These are phyloP conservation scores for Leptographium wingfieldii DNA, from an alignment of 2,329 filamentous ascomycete species.

Conservation along the genomic window DNA sequence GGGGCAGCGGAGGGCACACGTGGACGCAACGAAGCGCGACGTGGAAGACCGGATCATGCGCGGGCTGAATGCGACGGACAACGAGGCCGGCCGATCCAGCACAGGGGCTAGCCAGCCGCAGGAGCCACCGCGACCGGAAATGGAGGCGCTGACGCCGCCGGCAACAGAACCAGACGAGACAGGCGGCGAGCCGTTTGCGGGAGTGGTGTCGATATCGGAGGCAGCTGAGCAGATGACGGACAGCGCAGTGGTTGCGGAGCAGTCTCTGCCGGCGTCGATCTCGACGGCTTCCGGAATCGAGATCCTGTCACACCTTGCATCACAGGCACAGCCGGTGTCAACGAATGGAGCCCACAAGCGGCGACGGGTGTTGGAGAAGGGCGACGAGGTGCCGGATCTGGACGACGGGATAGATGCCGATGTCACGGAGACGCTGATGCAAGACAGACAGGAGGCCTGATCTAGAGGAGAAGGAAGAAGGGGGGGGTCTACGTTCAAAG, in stretches of 20 bases:
- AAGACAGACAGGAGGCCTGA: conserved; percentile 20
- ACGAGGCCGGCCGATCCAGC: conserved; percentile 24
- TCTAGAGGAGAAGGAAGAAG: neutral
- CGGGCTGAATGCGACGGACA: conserved; percentile 52
- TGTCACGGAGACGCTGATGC: conserved; percentile 40
- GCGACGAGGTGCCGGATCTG: conserved; percentile 39
- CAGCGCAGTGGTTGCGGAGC: neutral
- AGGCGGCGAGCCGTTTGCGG: neutral
- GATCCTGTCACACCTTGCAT: conserved; percentile 26
- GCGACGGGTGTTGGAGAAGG: conserved; percentile 34
- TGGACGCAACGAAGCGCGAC: conserved; percentile 72
- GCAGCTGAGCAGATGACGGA: neutral
- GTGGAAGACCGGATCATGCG: conserved; percentile 89
- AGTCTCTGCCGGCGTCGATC: conserved; percentile 5
- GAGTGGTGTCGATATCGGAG: neutral
- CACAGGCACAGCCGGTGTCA: conserved; percentile 33
- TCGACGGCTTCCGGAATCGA: conserved; percentile 24
- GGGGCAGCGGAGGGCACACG: conserved; percentile 51
- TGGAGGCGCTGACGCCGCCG: conserved; percentile 43
- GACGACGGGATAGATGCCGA: conserved; percentile 45
- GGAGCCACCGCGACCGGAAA: conserved; percentile 62
- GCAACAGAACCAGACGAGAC: neutral
- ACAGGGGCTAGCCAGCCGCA: conserved; percentile 32
- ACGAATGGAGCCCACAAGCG: conserved; percentile 44
- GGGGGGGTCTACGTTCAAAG: neutral